Evolutionary conservation across 129 eudicot genomes (phyloP), one percentile per base, ranked within the genome.

Genomic region (Lactuca sativa): DNA sequence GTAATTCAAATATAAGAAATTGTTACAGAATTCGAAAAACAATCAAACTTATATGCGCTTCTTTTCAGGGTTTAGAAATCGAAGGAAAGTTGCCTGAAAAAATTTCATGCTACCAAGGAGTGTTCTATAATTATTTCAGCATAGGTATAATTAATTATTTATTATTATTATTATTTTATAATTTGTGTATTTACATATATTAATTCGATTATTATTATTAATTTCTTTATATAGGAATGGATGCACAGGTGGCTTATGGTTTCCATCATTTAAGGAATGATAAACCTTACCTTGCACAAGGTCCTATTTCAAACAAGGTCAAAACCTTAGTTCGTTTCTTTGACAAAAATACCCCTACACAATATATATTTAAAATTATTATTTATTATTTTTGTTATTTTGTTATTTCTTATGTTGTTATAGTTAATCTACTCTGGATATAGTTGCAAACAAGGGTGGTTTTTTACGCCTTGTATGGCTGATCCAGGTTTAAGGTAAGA

Each of bases 371-470:
- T 40, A 6, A 2, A 43, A 5, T 9, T 18, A 5, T 40, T 31
- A 54, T 55, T 64, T 53, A 36, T 10, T 7, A 15, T 48, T 44
- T 40, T 31, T 16, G 30, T 25, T 25, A 25, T 66, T 52, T 60
- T 40, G 5, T 30, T 67, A 31, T 21, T 18, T 48, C 5, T 12
- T 69, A 14, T 59, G 44, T 55, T 44, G 47, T 44, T 40, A 73
- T 82, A 93, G 98, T 57, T 93, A 37, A 93, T 93, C 16, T 93
- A 93, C 69, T 87, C 97, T 25, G 89, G 98, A 52, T 93, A 89
- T 54, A 93, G 95, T 73, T 93, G 98, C 84, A 84, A 65, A 62
- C 98, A 93, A 83, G 98, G 98, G 10, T 93, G 98, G 98, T 93
- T 93, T 80, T 85, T 83, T 79, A 93, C 98, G 9, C 98, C 98